A percentile compares a stretch with the other conserved stretches of the same genome.
phyloP scores from a whole-genome alignment of 345 rosid genomes.

The Combretum micranthum region DNA sequence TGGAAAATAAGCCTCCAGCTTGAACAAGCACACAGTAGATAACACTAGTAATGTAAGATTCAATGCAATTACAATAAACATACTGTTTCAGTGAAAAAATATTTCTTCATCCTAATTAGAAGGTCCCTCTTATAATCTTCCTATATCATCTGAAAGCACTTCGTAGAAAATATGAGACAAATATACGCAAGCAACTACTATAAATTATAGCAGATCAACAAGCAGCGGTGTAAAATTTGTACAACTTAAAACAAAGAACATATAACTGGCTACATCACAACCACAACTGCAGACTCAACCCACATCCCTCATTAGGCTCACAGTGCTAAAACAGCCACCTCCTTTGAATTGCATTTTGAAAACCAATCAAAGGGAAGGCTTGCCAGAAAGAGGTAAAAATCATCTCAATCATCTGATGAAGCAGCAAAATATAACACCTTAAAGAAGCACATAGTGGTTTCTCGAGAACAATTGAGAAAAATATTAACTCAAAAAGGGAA shows the following conservation, averaged over 20 bases:
- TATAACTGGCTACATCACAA: constrained; percentile 1
- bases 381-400: constrained; percentile 4
- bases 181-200: too few species aligned
- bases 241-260: not conserved
- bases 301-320: constrained; percentile 3
- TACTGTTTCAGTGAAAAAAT: too few species aligned
- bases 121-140: too few species aligned
- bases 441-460: not conserved
- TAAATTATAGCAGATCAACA: too few species aligned
- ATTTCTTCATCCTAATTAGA: too few species aligned
- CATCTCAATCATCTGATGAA: constrained; percentile 2
- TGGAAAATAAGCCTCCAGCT: too few species aligned
- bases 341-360: constrained; percentile 39
- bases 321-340: constrained; percentile 16
- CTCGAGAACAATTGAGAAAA: not conserved
- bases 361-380: constrained; percentile 30
- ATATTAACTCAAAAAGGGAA: not conserved
- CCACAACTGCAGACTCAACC: not conserved
- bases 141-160: too few species aligned
- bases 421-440: constrained; percentile 7
- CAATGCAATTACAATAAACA: too few species aligned
- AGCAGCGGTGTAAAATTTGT: too few species aligned
- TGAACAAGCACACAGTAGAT: too few species aligned
- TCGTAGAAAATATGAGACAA: too few species aligned
- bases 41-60: too few species aligned